Evolutionary conservation across 345 rosid species (phyloP), one percentile per base, ranked within the genome.

Genomic region (Rhizophora mangle): DNA sequence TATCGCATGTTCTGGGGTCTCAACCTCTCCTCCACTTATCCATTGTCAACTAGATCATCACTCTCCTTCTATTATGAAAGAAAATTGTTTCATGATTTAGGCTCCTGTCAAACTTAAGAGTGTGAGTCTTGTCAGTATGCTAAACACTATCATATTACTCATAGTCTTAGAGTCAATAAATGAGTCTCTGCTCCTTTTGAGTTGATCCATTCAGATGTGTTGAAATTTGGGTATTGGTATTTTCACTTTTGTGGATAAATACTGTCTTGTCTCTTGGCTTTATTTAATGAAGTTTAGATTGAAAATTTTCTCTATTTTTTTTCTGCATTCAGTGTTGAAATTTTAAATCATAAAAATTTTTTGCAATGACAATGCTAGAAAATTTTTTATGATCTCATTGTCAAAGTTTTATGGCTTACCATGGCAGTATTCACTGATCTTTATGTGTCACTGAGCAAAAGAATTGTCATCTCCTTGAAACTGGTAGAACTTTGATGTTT

Each of bases 221-320:
- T 24, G 1, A 64, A 64, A 29, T 19, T 37, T 18, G 18, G 27
- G 6, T 66, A 49, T 52, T 10, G 18, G 1, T 66, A 66, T 53
- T 32, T 66, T 31, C 11, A 66, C 60, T 2, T 66, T 52, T 53
- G 8, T 66, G 18, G n/a, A 66, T 66, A 30, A 53, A 8, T 65
- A 26, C 29, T 52, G 26, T 30, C 10, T 6, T 8, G 26, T 65
- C 8, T 27, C 22, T 2, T 65, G 39, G 43, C 22, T 27, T 18
- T 65, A 66, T 30, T 51, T 51, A 26, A 52, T 51, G 46, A 66
- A 31, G 55, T 24, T 2, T 52, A 5, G 30, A 24, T 51, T 1
- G 4, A 4, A 66, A 3, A 8, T 53, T 8, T 53, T 66, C 30
- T 51, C 20, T 31, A 18, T 26, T 51, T 52, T n/a, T n/a, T 52